Evolutionary conservation across 441 rosid species (phyloP).

Genomic region (Euphorbia schlechtendalii): DNA sequence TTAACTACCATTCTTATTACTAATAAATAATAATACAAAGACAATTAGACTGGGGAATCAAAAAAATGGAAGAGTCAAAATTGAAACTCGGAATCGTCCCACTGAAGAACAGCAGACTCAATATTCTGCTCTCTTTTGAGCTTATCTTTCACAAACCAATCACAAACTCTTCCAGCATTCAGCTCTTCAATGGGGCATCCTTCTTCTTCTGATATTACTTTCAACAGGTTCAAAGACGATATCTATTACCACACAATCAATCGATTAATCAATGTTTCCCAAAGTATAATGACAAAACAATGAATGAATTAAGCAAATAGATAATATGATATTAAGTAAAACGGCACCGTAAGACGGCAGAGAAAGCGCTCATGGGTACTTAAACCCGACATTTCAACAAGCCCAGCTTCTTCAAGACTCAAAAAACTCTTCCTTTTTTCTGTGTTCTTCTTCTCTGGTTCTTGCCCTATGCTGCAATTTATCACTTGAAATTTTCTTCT

Average conservation of each 20-base stretch:
- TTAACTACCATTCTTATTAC: too few relatives aligned
- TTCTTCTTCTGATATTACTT: constrained; percentile 71
- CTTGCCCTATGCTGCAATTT: constrained; percentile 26
- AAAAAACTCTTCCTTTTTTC: constrained; percentile 46
- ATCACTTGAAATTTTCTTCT: constrained; percentile 21
- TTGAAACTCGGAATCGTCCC: constrained; percentile 71
- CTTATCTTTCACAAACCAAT: constrained; percentile 83
- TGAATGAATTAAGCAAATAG: not conserved
- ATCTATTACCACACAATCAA: constrained; percentile 33
- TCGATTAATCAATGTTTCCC: too few relatives aligned
- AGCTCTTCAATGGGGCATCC: constrained; percentile 74
- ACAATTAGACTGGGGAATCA: too few relatives aligned
- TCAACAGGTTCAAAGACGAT: constrained; percentile 71
- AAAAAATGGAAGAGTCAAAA: constrained; percentile 19
- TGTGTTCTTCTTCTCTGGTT: constrained; percentile 25
- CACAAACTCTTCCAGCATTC: constrained; percentile 71
- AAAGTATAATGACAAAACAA: too few relatives aligned
- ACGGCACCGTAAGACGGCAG: constrained; percentile 67
- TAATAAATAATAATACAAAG: too few relatives aligned
- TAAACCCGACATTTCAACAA: constrained; percentile 71
- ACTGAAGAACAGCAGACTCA: constrained; percentile 72
- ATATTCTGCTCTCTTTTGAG: constrained; percentile 57
- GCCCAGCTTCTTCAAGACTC: constrained; percentile 78
- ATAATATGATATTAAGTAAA: not conserved
- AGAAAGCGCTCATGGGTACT: constrained; percentile 80